These are phyloP conservation scores for Iberis amara DNA, from an alignment of 441 rosid species.

Conservation along the genomic window DNA sequence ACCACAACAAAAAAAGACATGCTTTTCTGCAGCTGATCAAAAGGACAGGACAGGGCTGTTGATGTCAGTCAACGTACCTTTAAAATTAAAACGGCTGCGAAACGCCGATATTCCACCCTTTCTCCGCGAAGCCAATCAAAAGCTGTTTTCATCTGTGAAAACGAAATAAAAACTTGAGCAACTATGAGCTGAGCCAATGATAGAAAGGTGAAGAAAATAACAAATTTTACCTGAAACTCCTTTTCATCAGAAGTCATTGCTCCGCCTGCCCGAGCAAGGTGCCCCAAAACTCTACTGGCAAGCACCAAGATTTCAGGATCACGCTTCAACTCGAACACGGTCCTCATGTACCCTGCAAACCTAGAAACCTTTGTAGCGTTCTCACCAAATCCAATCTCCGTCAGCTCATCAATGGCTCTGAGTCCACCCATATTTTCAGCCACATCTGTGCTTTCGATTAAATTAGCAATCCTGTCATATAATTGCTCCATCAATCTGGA, in stretches of 20 bases:
- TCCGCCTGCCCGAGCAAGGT: slow-evolving; percentile 96
- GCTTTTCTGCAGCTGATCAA: slow-evolving; percentile 13
- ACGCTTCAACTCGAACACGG: slow-evolving; percentile 73
- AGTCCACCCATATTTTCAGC: slow-evolving; percentile 92
- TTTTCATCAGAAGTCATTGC: slow-evolving; percentile 99
- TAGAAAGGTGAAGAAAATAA: slow-evolving; percentile 18
- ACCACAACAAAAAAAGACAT: background rate
- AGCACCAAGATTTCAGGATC: slow-evolving; percentile 79
- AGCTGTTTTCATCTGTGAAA: slow-evolving; percentile 71
- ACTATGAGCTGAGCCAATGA: slow-evolving; percentile 5
- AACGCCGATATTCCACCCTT: slow-evolving; percentile 83
- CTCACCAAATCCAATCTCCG: slow-evolving; percentile 88
- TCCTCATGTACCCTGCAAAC: slow-evolving; percentile 70
- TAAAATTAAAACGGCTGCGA: slow-evolving; percentile 88
- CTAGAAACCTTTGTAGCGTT: slow-evolving; percentile 93
- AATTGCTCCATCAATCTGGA: slow-evolving; percentile 83
- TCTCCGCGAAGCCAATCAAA: slow-evolving; percentile 91
- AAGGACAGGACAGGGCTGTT: slow-evolving; percentile 12
- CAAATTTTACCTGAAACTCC: slow-evolving; percentile 70
- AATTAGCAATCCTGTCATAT: slow-evolving; percentile 63
- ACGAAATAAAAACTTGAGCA: slow-evolving; percentile 21
- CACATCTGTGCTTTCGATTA: slow-evolving; percentile 64
- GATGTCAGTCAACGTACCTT: slow-evolving; percentile 45
- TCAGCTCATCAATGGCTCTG: slow-evolving; percentile 89
- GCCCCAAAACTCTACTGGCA: slow-evolving; percentile 96